Conservation (phyloP, 2,329 filamentous ascomycete genomes). For the Plenodomus lindquistii region DNA sequence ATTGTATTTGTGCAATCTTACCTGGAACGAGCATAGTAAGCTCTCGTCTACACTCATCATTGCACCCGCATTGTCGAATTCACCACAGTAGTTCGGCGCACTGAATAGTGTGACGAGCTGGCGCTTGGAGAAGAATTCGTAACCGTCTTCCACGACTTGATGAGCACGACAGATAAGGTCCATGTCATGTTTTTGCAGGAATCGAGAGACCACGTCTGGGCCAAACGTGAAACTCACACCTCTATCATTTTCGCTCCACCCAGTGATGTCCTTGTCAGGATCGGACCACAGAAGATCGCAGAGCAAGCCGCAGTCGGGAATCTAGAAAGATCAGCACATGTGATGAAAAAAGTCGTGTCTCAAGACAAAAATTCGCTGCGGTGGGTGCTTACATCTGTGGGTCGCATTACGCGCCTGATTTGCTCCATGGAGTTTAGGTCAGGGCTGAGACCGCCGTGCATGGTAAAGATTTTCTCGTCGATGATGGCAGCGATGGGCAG, state of each 20-base stretch:
- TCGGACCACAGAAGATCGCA: slow-evolving; percentile 99
- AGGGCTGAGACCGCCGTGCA: slow-evolving; percentile 97
- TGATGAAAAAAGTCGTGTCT: slow-evolving; percentile 27
- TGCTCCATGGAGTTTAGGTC: slow-evolving; percentile 99
- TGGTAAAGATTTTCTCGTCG: slow-evolving; percentile 99
- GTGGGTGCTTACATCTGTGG: slow-evolving; percentile 81
- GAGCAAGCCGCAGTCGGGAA: slow-evolving; percentile 94
- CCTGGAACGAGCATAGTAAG: slow-evolving; percentile 98
- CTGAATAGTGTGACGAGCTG: slow-evolving; percentile 97
- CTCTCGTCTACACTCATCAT: slow-evolving; percentile 99
- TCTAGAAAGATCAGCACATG: slow-evolving; percentile 63
- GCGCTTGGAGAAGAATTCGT: slow-evolving; percentile 99
- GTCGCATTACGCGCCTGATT: slow-evolving; percentile 97
- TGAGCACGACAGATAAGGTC: slow-evolving; percentile 98
- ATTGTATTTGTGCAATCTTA: slow-evolving; percentile 46
- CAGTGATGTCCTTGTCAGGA: slow-evolving; percentile 98
- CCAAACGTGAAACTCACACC: slow-evolving; percentile 99
- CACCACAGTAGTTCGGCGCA: slow-evolving; percentile 98
- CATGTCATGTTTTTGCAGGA: slow-evolving; percentile 99
- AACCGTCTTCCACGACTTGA: slow-evolving; percentile 98
- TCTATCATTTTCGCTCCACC: slow-evolving; percentile 98
- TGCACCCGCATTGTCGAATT: slow-evolving; percentile 98
- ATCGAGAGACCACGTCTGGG: slow-evolving; percentile 93
- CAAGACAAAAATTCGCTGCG: background rate
- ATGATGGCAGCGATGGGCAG: slow-evolving; percentile 98